Evolutionary conservation across 495 filamentous ascomycete genomes (phyloP), one percentile per base, ranked within the genome.

Genomic region (Tetracladium marchalianum): DNA sequence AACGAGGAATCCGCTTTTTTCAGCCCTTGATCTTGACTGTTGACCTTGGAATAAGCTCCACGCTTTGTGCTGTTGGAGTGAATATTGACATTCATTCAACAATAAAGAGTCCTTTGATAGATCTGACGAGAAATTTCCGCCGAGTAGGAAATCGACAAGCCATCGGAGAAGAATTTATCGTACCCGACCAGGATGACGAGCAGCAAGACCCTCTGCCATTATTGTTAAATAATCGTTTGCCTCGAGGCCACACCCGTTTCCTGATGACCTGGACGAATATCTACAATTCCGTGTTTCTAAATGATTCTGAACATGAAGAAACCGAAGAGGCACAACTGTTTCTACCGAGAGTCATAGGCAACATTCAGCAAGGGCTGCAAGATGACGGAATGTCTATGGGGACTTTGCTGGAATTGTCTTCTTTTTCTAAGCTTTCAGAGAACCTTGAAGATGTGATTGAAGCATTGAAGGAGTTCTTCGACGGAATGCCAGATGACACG

Each of bases 1-100:
- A 51, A 15, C n/a, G 43, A 19, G 49, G 43, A 27, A 44, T 59
- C 15, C 41, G 40, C 13, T 59, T 64, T 13, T 64, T 52, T 31
- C 51, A 60, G 34, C 11, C 60, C 7, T 48, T 52, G 31, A 38
- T 48, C 9, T 35, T 62, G n/a, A 43, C 41, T n/a, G 24, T 44
- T 16, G 46, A 59, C 44, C 38, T 61, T 17, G 48, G 53, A 16
- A n/a, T 64, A 15, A 46, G 32, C 15, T 31, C 44, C 5, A 39
- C 50, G 18, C 43, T 57, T 10, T 52, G 45, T 34, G 36, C 43
- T 32, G 31, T 44, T 9, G n/a, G 12, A 7, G 4, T 33, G 13
- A 11, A 15, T 11, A 3, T 2, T 11, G 35, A 27, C 27, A 18
- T 47, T 5, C 37, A 16, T 31, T 46, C 49, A 9, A 41, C 31